Evolutionary conservation across 441 rosid genomes (phyloP).

Genomic region (Bocquillonia castaneifolia): DNA sequence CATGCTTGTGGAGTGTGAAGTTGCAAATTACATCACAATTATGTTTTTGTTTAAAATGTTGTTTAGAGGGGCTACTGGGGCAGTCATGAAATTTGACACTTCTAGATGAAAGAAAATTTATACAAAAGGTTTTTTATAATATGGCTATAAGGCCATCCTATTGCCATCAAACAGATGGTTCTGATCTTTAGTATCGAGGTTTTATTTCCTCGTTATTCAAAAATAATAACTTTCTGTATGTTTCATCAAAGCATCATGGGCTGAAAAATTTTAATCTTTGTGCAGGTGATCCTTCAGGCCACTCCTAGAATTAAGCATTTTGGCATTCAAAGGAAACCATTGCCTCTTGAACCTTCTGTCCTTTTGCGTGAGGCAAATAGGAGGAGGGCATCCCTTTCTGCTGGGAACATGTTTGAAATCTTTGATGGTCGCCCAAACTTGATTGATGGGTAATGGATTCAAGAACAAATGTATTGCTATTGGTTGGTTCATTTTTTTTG

Average conservation of each 20-base stretch:
- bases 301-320: constrained; percentile 73
- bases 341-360: constrained; percentile 96
- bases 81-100: neutral
- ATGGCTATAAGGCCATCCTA: neutral
- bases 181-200: neutral
- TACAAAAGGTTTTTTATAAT: neutral
- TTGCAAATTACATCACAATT: neutral
- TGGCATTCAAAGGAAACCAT: constrained; percentile 75
- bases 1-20: too few species aligned
- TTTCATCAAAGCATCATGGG: neutral
- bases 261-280: constrained; percentile 17
- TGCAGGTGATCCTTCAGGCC: constrained; percentile 75
- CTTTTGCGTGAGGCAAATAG: constrained; percentile 95
- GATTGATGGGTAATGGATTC: constrained; percentile 70
- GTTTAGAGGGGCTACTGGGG: too few species aligned
- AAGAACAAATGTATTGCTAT: constrained; percentile 11
- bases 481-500: neutral
- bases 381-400: constrained; percentile 96
- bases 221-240: neutral
- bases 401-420: constrained; percentile 80
- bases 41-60: constrained; percentile 10
- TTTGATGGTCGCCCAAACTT: constrained; percentile 56
- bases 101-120: neutral
- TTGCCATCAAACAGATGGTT: neutral
- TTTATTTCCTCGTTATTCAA: neutral